Percentiles rank a stretch among this genome's conserved stretches.
Evolutionary conservation across 768 basidiomycete species (phyloP).

Genomic region (Lentinus tigrinus): DNA sequence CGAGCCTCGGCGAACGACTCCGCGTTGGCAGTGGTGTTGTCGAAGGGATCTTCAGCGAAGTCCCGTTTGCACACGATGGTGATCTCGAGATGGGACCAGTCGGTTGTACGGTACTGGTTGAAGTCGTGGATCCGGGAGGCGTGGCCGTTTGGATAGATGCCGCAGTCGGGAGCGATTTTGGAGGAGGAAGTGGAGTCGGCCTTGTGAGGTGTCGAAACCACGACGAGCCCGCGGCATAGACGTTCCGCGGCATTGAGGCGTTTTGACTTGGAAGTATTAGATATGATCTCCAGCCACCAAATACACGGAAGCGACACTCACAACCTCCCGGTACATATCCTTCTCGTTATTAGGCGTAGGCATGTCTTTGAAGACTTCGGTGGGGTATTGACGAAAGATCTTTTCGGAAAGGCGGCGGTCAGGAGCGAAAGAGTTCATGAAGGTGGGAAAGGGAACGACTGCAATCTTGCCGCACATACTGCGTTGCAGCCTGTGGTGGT

Average conservation of each 20-base stretch:
- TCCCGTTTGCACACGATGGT: not conserved
- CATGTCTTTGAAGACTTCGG: not conserved
- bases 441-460: not conserved
- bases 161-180: not conserved
- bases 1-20: not conserved
- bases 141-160: not conserved
- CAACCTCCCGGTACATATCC: not conserved
- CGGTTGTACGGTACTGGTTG: not conserved
- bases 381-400: too few relatives aligned
- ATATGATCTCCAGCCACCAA: not conserved
- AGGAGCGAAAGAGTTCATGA: not conserved
- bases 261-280: not conserved
- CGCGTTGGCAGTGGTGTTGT: not conserved
- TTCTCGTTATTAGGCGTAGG: not conserved
- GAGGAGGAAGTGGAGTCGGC: not conserved
- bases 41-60: not conserved
- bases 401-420: too few relatives aligned
- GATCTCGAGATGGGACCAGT: slow-evolving; percentile 1
- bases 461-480: not conserved
- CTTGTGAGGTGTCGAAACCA: not conserved
- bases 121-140: not conserved
- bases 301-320: too few relatives aligned
- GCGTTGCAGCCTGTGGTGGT: not conserved
- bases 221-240: not conserved
- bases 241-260: not conserved